These are phyloP conservation scores for Thermoascus crustaceus DNA, from an alignment of 2,329 filamentous ascomycete genomes.

Conservation along the genomic window DNA sequence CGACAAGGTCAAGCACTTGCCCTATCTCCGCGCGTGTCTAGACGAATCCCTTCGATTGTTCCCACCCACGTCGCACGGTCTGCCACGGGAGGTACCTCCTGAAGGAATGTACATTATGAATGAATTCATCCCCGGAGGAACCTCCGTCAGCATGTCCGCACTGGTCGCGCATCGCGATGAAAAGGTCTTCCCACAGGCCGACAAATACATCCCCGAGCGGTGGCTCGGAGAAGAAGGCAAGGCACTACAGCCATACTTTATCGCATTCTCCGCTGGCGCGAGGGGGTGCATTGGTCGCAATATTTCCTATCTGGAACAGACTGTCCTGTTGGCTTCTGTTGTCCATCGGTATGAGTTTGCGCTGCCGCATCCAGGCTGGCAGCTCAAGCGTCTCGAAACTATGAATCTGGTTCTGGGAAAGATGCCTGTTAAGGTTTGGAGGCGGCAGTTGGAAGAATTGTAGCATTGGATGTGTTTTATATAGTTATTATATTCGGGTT, in stretches of 20 bases:
- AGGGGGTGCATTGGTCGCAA: conserved; percentile 32
- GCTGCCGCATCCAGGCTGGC: conserved; percentile 21
- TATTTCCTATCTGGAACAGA: conserved; percentile 38
- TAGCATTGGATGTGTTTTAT: too few species aligned
- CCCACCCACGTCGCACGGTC: conserved; percentile 37
- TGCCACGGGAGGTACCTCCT: conserved; percentile 39
- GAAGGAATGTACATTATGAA: conserved; percentile 34
- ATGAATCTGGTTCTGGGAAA: conserved; percentile 10
- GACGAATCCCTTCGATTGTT: conserved; percentile 44
- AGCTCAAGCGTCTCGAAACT: conserved; percentile 14
- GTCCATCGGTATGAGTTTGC: conserved; percentile 39
- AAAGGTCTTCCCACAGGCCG: conserved; percentile 25
- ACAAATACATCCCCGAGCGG: conserved; percentile 30
- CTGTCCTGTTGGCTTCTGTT: conserved; percentile 35
- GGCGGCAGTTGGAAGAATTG: background rate
- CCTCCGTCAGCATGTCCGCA: conserved; percentile 35
- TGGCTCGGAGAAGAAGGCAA: conserved; percentile 33
- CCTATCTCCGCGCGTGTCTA: conserved; percentile 46
- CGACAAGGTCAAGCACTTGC: conserved; percentile 44
- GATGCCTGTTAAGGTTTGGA: conserved; percentile 6
- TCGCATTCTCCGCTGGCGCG: conserved; percentile 31
- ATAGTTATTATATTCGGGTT: too few species aligned
- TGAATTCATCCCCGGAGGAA: conserved; percentile 26
- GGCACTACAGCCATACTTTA: conserved; percentile 28
- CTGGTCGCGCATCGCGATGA: conserved; percentile 31